These are phyloP conservation scores for Exophiala oligosperma DNA, from an alignment of 2,329 filamentous ascomycete species.

Conservation along the genomic window DNA sequence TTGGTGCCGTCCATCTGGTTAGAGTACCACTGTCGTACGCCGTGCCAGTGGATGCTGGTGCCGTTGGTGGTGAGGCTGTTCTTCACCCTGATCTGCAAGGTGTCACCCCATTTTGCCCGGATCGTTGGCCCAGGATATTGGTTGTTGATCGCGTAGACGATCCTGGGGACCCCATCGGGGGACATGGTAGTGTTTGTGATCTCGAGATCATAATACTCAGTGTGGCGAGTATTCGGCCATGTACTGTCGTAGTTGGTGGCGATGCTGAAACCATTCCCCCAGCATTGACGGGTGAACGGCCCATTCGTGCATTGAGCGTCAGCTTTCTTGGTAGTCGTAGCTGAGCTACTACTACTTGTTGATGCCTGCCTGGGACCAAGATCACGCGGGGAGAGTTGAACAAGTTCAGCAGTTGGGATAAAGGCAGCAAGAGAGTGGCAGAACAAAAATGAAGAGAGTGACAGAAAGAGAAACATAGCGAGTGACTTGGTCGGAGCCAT, in stretches of 20 bases:
- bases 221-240: slow-evolving; percentile 30
- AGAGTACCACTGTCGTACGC: slow-evolving; percentile 57
- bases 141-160: slow-evolving; percentile 55
- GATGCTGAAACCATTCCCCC: slow-evolving; percentile 30
- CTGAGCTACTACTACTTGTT: slow-evolving; percentile 7
- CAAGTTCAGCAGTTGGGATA: slow-evolving; percentile 21
- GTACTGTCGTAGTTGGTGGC: slow-evolving; percentile 29
- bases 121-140: slow-evolving; percentile 68
- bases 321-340: slow-evolving; percentile 12
- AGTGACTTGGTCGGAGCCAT: slow-evolving; percentile 5
- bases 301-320: slow-evolving; percentile 27
- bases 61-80: slow-evolving; percentile 58
- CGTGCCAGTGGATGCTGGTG: slow-evolving; percentile 65
- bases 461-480: slow-evolving; percentile 22
- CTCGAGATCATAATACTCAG: slow-evolving; percentile 27
- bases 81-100: slow-evolving; percentile 53
- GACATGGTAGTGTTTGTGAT: slow-evolving; percentile 38
- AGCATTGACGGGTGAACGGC: slow-evolving; percentile 28
- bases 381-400: slow-evolving; percentile 12
- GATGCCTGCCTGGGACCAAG: slow-evolving; percentile 14
- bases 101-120: slow-evolving; percentile 63
- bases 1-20: slow-evolving; percentile 59
- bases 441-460: slow-evolving; percentile 18
- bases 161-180: slow-evolving; percentile 46
- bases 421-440: slow-evolving; percentile 13